Conservation (phyloP, 192 early-diverging fungal genomes). For the Phlyctochytrium planicorne region DNA sequence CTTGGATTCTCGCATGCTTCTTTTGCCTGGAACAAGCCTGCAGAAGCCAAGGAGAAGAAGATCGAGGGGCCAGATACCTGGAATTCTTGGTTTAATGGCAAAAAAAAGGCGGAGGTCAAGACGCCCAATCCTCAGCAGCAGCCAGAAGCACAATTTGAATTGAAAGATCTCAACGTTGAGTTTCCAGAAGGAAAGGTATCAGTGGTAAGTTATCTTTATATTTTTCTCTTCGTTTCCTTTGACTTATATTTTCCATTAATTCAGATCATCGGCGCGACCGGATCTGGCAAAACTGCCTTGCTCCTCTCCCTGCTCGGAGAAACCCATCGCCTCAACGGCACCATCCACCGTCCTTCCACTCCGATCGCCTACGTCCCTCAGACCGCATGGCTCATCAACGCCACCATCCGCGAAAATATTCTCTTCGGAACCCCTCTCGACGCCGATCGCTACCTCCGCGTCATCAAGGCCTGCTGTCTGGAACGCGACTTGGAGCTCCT, state of each 20-base stretch:
- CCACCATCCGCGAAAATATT: conserved; percentile 62
- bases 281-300: conserved; percentile 75
- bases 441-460: conserved; percentile 68
- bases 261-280: conserved; percentile 71
- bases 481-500: conserved; percentile 75
- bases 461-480: conserved; percentile 76
- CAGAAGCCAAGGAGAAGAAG: background rate
- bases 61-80: background rate
- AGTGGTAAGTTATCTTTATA: conserved; percentile 55
- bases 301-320: conserved; percentile 52
- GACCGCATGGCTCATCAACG: conserved; percentile 53
- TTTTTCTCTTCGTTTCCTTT: background rate
- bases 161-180: conserved; percentile 59
- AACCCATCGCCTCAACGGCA: conserved; percentile 12
- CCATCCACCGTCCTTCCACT: background rate
- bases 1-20: conserved; percentile 22
- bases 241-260: background rate
- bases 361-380: conserved; percentile 74
- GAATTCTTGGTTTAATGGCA: background rate
- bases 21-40: conserved; percentile 21
- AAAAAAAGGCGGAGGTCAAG: background rate
- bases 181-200: conserved; percentile 76
- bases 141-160: conserved; percentile 37
- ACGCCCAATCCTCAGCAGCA: background rate
- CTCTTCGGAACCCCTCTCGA: conserved; percentile 72